A percentile compares a stretch with the other conserved stretches of the same genome.
phyloP scores from a whole-genome alignment of 2,329 filamentous ascomycete genomes.

The Trichocomaceae sp. region DNA sequence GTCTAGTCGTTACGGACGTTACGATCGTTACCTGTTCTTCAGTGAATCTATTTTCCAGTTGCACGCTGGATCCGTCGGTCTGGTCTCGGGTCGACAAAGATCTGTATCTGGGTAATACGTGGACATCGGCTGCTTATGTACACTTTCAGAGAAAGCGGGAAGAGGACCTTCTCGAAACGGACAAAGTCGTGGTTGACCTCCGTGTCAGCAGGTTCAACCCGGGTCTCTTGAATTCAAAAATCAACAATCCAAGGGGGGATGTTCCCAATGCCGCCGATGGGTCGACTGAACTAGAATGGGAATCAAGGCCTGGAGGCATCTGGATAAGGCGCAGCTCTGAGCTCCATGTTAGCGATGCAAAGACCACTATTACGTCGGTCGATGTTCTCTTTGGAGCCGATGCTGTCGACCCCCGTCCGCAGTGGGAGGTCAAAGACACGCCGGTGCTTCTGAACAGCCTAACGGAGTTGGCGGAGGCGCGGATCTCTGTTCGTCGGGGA shows the following conservation, averaged over 20 bases:
- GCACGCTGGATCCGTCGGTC: conserved; percentile 61
- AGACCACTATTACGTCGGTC: conserved; percentile 67
- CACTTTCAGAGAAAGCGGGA: conserved; percentile 79
- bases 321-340: conserved; percentile 75
- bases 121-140: conserved; percentile 71
- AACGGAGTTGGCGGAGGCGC: conserved; percentile 57
- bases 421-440: conserved; percentile 73
- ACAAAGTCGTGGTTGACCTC: conserved; percentile 74
- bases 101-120: conserved; percentile 68
- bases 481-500: conserved; percentile 73
- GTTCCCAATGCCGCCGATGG: conserved; percentile 50
- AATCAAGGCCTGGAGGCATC: conserved; percentile 66
- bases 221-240: conserved; percentile 22
- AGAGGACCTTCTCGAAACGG: conserved; percentile 66
- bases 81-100: conserved; percentile 91
- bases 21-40: conserved; percentile 69
- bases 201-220: conserved; percentile 69
- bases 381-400: conserved; percentile 87
- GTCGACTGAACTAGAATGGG: conserved; percentile 62
- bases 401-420: conserved; percentile 78
- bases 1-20: conserved; percentile 78
- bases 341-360: conserved; percentile 66
- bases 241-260: conserved; percentile 18
- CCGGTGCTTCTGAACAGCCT: conserved; percentile 63
- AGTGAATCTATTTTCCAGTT: conserved; percentile 67